phyloP scores from a whole-genome alignment of 192 early-diverging fungal species.

The Gonapodya sp. region DNA sequence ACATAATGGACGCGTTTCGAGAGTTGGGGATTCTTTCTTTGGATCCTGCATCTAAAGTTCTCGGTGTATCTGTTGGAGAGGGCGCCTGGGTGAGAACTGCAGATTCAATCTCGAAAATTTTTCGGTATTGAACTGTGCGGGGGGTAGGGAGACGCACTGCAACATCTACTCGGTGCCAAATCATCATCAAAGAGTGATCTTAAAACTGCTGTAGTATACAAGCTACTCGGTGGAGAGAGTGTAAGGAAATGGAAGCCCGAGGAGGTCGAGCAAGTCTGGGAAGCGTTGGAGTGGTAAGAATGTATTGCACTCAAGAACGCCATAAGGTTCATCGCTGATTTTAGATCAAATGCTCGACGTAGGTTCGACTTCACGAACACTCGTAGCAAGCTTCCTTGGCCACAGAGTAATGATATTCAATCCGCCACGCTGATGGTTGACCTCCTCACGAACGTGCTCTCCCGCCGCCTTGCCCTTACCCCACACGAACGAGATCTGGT shows the following conservation, averaged over 20 bases:
- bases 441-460: neutral
- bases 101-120: slow-evolving; percentile 20
- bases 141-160: slow-evolving; percentile 29
- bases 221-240: slow-evolving; percentile 29
- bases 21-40: slow-evolving; percentile 60
- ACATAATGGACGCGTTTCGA: slow-evolving; percentile 72
- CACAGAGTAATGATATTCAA: slow-evolving; percentile 1
- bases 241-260: slow-evolving; percentile 25
- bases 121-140: slow-evolving; percentile 10
- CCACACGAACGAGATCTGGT: slow-evolving; percentile 18
- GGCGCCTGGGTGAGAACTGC: slow-evolving; percentile 26
- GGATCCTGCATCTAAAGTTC: neutral
- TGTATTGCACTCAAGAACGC: too few relatives aligned
- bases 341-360: slow-evolving; percentile 17
- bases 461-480: slow-evolving; percentile 11
- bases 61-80: neutral
- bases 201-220: slow-evolving; percentile 4
- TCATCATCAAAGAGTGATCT: neutral
- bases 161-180: slow-evolving; percentile 26
- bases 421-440: neutral
- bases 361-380: slow-evolving; percentile 11
- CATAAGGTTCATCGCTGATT: slow-evolving; percentile 5
- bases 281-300: slow-evolving; percentile 45
- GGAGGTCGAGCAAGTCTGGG: slow-evolving; percentile 36
- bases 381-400: slow-evolving; percentile 2